Percentiles rank a stretch among this genome's conserved stretches.
These are phyloP conservation scores for Selaginella tamariscina DNA, from an alignment of 75 land plant genomes.

Conservation along the genomic window DNA sequence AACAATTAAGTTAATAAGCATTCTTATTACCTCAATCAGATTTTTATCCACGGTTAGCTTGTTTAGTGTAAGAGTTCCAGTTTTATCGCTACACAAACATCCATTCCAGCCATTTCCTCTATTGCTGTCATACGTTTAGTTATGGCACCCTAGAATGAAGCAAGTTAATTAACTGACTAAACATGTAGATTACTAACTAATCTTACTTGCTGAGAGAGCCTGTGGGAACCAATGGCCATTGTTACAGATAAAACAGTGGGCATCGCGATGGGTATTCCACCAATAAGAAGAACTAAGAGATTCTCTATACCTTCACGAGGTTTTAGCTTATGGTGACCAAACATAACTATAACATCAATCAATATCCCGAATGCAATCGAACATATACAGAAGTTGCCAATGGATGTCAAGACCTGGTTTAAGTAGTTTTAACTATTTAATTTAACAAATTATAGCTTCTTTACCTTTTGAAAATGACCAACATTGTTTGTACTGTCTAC, in stretches of 20 bases:
- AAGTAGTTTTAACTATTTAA: too few species aligned
- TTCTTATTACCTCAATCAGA: slow-evolving; percentile 48
- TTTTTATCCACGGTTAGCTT: slow-evolving; percentile 58
- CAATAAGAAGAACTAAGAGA: neutral
- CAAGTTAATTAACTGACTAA: neutral
- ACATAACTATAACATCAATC: neutral
- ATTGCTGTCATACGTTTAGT: slow-evolving; percentile 95
- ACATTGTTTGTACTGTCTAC: slow-evolving; percentile 83
- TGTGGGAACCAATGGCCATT: slow-evolving; percentile 2
- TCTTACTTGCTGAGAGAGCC: neutral
- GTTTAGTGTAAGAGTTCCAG: slow-evolving; percentile 76
- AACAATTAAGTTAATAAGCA: too few species aligned
- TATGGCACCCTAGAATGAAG: slow-evolving; percentile 56
- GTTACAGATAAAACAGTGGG: slow-evolving; percentile 7
- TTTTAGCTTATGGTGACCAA: neutral
- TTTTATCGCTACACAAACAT: slow-evolving; percentile 87
- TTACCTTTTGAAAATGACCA: slow-evolving; percentile 90
- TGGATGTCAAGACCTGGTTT: neutral
- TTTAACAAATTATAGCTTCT: neutral
- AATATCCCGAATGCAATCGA: neutral
- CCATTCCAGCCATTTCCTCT: slow-evolving; percentile 91
- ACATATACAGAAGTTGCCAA: slow-evolving; percentile 7
- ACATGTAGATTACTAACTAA: neutral
- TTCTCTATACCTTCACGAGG: slow-evolving; percentile 5
- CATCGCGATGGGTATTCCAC: slow-evolving; percentile 11